Evolutionary conservation across 2,329 filamentous ascomycete genomes (phyloP), one percentile per base, ranked within the genome.

Genomic region (Trichoderma sp.): DNA sequence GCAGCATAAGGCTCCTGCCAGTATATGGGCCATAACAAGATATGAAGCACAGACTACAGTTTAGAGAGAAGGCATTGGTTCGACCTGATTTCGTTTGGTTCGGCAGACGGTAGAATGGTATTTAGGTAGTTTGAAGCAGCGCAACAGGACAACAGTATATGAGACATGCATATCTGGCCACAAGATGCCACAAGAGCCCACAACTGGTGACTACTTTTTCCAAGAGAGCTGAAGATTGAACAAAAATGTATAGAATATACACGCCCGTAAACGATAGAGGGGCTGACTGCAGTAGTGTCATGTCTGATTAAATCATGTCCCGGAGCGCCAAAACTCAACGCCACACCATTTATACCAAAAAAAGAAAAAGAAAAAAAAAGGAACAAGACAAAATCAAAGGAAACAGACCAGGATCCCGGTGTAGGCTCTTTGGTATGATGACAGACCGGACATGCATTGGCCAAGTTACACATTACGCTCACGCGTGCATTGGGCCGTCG

Each of bases 401-500:
- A 29, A 52, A 19, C 22, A 54, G 19, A 22, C 7, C 7, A 58
- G 22, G 56, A 35, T 39, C 34, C 17, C 22, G 50, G 35, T n/a
- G 32, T 19, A 39, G 48, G 42, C 58, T 42, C 48, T 15, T 25
- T 15, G 29, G 34, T 15, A 35, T 37, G 17, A 19, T 8, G 48
- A 25, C 25, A 25, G 22, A 10, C 27, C 35, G 35, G 27, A 34
- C 13, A 45, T 64, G 61, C 48, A 53, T 29, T 42, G 29, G 42
- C 53, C 52, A 50, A 39, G 15, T 25, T 39, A 34, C 45, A 50
- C 45, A 27, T 65, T 65, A 37, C 63, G 39, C 63, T 65, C 53
- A 69, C 48, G 56, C 48, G 53, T 67, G 67, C 48, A 67, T 29
- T 7, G 73, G 74, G 10, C 74, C 76, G 58, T 87, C 84, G 71